Conservation (phyloP, 1,139 yeast species). For the Hyphopichia khmerensis region DNA sequence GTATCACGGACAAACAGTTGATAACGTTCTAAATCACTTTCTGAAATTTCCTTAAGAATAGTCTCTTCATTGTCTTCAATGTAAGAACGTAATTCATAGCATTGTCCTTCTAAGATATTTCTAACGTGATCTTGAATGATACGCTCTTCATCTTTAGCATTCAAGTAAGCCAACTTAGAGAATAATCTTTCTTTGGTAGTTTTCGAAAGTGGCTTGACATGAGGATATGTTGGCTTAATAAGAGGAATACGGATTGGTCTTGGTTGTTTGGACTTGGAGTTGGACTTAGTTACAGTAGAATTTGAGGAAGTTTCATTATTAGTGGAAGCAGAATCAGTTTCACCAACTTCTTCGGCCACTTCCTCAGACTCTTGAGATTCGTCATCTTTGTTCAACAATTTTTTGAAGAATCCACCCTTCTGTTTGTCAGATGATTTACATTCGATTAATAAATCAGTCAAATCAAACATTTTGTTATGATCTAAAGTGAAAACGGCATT, state of each 20-base stretch:
- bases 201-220: conserved; percentile 45
- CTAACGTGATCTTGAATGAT: conserved; percentile 46
- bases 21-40: conserved; percentile 27
- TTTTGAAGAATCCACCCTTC: conserved; percentile 25
- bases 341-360: conserved; percentile 8
- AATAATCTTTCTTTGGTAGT: conserved; percentile 35
- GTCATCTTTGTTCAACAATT: conserved; percentile 23
- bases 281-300: conserved; percentile 13
- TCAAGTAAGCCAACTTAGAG: conserved; percentile 30
- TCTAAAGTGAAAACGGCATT: conserved; percentile 48
- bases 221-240: conserved; percentile 34
- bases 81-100: conserved; percentile 56
- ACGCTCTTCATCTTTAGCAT: conserved; percentile 47
- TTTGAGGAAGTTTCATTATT: conserved; percentile 5
- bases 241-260: conserved; percentile 19
- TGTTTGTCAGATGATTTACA: conserved; percentile 25
- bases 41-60: conserved; percentile 32
- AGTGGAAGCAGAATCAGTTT: conserved; percentile 10
- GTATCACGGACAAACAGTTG: conserved; percentile 40
- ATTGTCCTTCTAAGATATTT: conserved; percentile 56
- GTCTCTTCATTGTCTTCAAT: conserved; percentile 49
- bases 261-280: conserved; percentile 11
- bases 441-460: conserved; percentile 40
- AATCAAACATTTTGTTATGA: conserved; percentile 49
- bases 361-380: conserved; percentile 10